Evolutionary conservation across 192 early-diverging fungal species (phyloP).

Genomic region (Jimgerdemannia flammicorona): DNA sequence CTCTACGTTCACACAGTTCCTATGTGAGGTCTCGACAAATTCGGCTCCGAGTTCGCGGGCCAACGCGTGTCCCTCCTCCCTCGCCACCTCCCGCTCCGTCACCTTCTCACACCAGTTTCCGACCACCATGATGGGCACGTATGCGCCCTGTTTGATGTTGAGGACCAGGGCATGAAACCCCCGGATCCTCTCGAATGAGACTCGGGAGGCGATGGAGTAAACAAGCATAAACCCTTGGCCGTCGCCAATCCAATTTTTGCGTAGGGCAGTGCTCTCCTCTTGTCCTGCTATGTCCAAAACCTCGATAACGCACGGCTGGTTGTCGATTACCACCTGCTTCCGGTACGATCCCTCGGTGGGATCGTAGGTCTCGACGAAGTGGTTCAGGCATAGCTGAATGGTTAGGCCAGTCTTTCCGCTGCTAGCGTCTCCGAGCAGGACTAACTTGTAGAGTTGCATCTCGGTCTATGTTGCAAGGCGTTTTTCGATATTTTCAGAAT

Average conservation of each 20-base stretch:
- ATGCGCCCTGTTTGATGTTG: constrained; percentile 22
- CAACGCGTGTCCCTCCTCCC: constrained; percentile 63
- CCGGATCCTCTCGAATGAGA: background rate
- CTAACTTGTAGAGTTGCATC: background rate
- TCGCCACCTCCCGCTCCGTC: constrained; percentile 59
- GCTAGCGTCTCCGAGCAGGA: background rate
- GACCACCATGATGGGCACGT: constrained; percentile 84
- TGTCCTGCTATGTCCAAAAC: background rate
- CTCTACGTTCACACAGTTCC: background rate
- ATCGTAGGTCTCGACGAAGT: background rate
- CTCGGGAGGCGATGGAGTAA: background rate
- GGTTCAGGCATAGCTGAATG: background rate
- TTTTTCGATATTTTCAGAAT: too few relatives aligned
- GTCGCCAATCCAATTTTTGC: background rate
- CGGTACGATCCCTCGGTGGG: background rate
- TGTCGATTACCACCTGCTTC: background rate
- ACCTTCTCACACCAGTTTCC: constrained; percentile 94
- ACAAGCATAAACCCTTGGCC: background rate
- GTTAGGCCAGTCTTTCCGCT: background rate
- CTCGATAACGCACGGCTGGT: background rate
- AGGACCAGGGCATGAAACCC: background rate
- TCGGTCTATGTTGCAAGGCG: too few relatives aligned
- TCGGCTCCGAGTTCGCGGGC: constrained; percentile 43
- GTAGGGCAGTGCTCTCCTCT: background rate
- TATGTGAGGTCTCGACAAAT: background rate